phyloP scores from a whole-genome alignment of 495 filamentous ascomycete genomes.

The Durotheca rogersii region DNA sequence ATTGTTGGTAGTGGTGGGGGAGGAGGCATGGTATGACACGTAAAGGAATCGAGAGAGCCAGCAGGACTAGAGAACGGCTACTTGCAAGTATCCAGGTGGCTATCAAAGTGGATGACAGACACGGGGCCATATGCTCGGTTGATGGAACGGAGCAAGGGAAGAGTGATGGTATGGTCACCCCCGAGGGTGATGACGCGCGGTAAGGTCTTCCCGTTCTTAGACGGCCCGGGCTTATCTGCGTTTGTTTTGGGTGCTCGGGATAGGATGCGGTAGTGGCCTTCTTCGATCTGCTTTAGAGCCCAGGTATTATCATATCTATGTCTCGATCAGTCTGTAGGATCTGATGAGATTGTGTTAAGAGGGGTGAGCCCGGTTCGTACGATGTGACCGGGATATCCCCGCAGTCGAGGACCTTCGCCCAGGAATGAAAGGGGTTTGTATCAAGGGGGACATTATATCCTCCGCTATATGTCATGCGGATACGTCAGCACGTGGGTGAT shows the following conservation, averaged over 20 bases:
- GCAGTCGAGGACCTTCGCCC: conserved; percentile 78
- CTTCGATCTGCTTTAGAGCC: conserved; percentile 77
- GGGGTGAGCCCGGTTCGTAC: conserved; percentile 31
- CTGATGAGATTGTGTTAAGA: not conserved
- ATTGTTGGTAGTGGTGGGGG: conserved; percentile 43
- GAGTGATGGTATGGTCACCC: conserved; percentile 80
- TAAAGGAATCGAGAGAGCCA: no score
- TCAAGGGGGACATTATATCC: conserved; percentile 77
- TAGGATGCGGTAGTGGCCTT: conserved; percentile 59
- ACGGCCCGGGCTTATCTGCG: conserved; percentile 48
- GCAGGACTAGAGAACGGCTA: conserved; percentile 62
- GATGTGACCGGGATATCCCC: conserved; percentile 84
- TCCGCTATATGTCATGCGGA: conserved; percentile 45
- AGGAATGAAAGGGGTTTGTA: conserved; percentile 77
- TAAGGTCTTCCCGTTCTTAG: conserved; percentile 53
- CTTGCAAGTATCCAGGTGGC: conserved; percentile 76
- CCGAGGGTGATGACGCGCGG: conserved; percentile 72
- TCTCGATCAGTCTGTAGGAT: not conserved
- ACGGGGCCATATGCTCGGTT: conserved; percentile 76
- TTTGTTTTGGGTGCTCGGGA: conserved; percentile 52
- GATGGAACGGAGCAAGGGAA: conserved; percentile 74
- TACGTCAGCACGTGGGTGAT: not conserved
- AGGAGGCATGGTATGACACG: no score
- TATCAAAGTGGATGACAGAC: conserved; percentile 86
- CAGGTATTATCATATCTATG: conserved; percentile 67